A percentile compares a stretch with the other conserved stretches of the same genome.
Evolutionary conservation across 2,329 filamentous ascomycete genomes (phyloP).

Genomic region (Periconia macrospinosa): DNA sequence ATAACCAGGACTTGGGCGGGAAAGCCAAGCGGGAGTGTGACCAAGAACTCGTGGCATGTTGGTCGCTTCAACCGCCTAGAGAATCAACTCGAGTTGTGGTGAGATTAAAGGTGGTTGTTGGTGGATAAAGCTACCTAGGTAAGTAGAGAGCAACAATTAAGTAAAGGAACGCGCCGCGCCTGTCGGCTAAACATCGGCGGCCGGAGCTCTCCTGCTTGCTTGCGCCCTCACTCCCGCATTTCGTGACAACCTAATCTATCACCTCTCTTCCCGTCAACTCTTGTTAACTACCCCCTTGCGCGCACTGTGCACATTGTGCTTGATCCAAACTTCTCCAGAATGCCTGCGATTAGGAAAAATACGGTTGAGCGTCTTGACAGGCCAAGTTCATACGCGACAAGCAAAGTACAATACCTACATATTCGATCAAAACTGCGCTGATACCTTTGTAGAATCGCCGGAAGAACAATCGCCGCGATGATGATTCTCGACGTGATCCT

Average conservation of each 20-base stretch:
- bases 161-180: background rate
- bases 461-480: constrained; percentile 64
- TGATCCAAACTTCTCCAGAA: constrained; percentile 8
- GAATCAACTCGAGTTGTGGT: background rate
- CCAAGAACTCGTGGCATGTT: constrained; percentile 84
- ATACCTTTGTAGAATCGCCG: constrained; percentile 65
- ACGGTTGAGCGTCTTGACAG: constrained; percentile 92
- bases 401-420: constrained; percentile 59
- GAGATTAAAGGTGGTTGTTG: background rate
- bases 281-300: no score
- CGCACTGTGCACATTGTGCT: background rate
- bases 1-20: constrained; percentile 74
- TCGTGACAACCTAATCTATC: background rate
- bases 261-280: background rate
- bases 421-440: constrained; percentile 5
- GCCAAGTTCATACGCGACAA: constrained; percentile 90
- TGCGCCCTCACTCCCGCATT: background rate
- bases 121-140: background rate
- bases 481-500: constrained; percentile 54
- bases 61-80: background rate
- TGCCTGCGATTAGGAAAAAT: constrained; percentile 56
- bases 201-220: background rate
- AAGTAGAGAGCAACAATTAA: background rate
- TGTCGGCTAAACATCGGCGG: background rate
- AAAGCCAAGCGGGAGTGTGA: constrained; percentile 87